phyloP scores from a whole-genome alignment of 2,329 filamentous ascomycete species.

The Apiospora arundinis region DNA sequence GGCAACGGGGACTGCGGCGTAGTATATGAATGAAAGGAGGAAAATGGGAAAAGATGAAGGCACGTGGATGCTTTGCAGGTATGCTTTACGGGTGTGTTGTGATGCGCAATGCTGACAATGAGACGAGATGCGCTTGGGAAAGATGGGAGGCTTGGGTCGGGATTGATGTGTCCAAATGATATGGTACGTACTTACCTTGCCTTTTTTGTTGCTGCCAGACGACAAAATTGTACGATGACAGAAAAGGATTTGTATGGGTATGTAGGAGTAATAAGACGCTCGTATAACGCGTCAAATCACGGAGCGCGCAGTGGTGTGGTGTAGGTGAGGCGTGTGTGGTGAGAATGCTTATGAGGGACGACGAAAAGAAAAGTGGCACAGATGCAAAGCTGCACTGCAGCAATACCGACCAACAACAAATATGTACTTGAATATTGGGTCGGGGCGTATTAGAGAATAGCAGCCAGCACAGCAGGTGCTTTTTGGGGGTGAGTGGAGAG shows the following conservation, averaged over 20 bases:
- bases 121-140: not conserved
- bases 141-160: too few relatives aligned
- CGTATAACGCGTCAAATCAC: constrained; percentile 17
- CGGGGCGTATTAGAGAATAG: not conserved
- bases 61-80: not conserved
- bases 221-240: constrained; percentile 1
- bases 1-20: not conserved
- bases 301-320: constrained; percentile 1
- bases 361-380: constrained; percentile 6
- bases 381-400: constrained; percentile 10
- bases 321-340: constrained; percentile 17
- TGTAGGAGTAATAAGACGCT: not conserved
- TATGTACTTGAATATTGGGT: not conserved
- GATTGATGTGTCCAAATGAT: not conserved
- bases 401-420: constrained; percentile 8
- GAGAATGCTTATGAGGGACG: constrained; percentile 1
- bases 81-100: not conserved
- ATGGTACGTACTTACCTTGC: not conserved
- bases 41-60: not conserved
- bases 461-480: not conserved
- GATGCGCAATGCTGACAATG: not conserved
- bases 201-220: not conserved
- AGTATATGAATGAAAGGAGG: constrained; percentile 7
- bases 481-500: constrained; percentile 6
- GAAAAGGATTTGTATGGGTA: not conserved